Percentiles rank a stretch among this genome's conserved stretches.
Evolutionary conservation across 345 rosid species (phyloP).

Genomic region (Rubroshorea leprosula): DNA sequence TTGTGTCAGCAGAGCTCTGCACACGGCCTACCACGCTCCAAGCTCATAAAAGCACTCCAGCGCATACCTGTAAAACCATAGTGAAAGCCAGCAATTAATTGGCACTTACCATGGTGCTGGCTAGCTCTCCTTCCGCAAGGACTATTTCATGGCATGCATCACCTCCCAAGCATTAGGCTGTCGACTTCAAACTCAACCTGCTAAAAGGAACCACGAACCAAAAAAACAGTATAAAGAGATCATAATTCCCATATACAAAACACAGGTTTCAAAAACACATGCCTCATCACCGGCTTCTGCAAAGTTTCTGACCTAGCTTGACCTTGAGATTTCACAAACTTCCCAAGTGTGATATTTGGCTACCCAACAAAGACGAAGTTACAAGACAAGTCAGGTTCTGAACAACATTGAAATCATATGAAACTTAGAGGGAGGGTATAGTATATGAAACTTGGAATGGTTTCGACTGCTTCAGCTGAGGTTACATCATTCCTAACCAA

Average conservation of each 20-base stretch:
- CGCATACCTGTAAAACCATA: not conserved
- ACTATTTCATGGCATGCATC: constrained; percentile 3
- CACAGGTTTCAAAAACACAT: constrained; percentile 37
- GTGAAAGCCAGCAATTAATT: constrained; percentile 14
- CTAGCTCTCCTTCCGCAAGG: not conserved
- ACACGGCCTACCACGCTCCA: too few species aligned
- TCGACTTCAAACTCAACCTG: constrained; percentile 38
- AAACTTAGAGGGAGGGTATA: constrained; percentile 14
- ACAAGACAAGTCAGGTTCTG: constrained; percentile 18
- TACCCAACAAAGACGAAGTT: constrained; percentile 19
- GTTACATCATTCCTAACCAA: too few species aligned
- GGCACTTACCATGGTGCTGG: constrained; percentile 20
- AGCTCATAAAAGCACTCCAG: too few species aligned
- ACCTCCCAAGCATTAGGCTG: constrained; percentile 14
- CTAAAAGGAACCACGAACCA: constrained; percentile 18
- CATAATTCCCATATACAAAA: constrained; percentile 23
- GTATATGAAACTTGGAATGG: too few species aligned
- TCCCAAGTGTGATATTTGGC: constrained; percentile 35
- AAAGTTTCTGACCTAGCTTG: constrained; percentile 67
- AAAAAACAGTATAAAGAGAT: constrained; percentile 29
- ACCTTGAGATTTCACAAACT: constrained; percentile 36
- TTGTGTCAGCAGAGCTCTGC: too few species aligned
- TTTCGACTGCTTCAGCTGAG: too few species aligned
- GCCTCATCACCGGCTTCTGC: constrained; percentile 59
- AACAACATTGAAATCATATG: not conserved